These are phyloP conservation scores for Lyophyllum atratum DNA, from an alignment of 768 basidiomycete species.

Conservation along the genomic window DNA sequence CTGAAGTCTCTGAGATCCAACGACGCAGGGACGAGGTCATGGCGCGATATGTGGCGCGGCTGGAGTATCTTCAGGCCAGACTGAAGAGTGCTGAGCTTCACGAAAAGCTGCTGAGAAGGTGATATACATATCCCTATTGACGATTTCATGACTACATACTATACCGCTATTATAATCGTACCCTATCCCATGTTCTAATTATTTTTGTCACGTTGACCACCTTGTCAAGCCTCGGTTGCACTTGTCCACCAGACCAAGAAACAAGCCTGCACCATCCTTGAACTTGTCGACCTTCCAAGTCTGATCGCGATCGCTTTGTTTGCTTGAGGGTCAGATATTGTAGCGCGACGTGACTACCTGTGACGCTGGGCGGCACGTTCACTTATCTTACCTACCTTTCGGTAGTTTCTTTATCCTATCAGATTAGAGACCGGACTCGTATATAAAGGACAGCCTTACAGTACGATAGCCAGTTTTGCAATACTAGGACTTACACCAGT, in stretches of 20 bases:
- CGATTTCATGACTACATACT: not conserved
- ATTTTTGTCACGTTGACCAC: not conserved
- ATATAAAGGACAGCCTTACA: not conserved
- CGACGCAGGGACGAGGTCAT: constrained; percentile 65
- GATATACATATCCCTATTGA: not conserved
- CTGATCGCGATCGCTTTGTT: not conserved
- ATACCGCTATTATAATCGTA: constrained; percentile 2
- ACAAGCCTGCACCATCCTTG: no score
- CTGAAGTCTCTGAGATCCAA: constrained; percentile 64
- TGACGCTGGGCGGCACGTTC: not conserved
- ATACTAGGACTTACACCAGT: not conserved
- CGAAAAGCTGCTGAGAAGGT: constrained; percentile 44
- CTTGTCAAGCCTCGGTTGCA: not conserved
- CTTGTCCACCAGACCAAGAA: not conserved
- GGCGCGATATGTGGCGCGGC: constrained; percentile 64
- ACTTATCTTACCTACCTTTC: not conserved
- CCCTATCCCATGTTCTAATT: not conserved
- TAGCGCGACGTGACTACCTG: not conserved
- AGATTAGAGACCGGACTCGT: not conserved
- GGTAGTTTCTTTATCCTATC: not conserved
- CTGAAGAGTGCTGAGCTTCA: constrained; percentile 75
- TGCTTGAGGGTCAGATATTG: no score
- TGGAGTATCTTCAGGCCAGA: constrained; percentile 75
- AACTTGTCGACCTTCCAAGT: no score
- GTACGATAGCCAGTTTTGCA: not conserved